Base-by-base conservation (phyloP, 108 stramenopile species). In the Skeletonema tropicum region DNA sequence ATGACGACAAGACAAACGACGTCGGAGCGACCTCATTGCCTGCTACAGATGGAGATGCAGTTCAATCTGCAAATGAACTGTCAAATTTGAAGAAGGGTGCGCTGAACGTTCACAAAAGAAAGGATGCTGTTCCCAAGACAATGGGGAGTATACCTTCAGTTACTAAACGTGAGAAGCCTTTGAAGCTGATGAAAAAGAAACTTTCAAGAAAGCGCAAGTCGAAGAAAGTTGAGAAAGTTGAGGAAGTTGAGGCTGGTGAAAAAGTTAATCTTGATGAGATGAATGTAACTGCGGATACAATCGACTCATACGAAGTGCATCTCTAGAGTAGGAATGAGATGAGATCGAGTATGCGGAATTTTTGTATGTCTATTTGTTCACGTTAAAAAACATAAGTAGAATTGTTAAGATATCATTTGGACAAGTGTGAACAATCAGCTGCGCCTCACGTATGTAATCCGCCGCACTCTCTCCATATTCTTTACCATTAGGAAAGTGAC, bases 401-500 rank as follows among this genome's bases (percentile, higher is more conserved):
- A 29, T 29, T 39, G 38, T 38, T 9, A 9, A 38, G n/a, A n/a
- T n/a, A n/a, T n/a, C n/a, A n/a, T n/a, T n/a, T 11, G 38, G 9
- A 8, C 17, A 17, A 48, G 48, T 1, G 17, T 49, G 6, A 10
- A 3, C 48, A 19, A 49, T 49, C 19, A 19, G 48, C n/a, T 49
- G 4, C 48, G 48, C 60, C 74, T 66, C 31, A 87, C 17, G n/a
- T 79, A 46, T 10, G 79, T 85, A 12, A 92, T 76, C 11, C 48
- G 78, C 70, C 91, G 63, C 19, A 64, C 23, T 70, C 78, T 68
- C 23, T 85, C 75, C 42, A 87, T 86, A 7, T 83, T 87, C 60
- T 79, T 82, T 39, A 85, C 77, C 91, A 92, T 92, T 3, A 92
- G 62, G 17, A 62, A 70, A 4, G 88, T 92, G 19, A 91, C 88